These are phyloP conservation scores for Ceratobasidium sp. DNA, from an alignment of 1,284 basidiomycete genomes.

Conservation along the genomic window DNA sequence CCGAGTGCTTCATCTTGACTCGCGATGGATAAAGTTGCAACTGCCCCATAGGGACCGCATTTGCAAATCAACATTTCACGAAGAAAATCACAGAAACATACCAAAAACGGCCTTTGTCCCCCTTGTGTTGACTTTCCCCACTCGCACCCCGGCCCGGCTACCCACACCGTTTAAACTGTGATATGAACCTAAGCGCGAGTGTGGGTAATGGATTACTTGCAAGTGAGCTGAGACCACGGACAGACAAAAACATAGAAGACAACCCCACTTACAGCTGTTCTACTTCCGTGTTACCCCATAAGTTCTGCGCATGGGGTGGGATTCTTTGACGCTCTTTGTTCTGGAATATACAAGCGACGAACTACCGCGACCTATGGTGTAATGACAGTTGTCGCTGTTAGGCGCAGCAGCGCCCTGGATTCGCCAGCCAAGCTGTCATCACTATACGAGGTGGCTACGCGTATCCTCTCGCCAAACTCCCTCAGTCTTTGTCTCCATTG, in stretches of 20 bases:
- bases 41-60: constrained; percentile 20
- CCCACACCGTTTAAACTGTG: neutral
- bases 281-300: constrained; percentile 21
- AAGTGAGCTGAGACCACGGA: constrained; percentile 17
- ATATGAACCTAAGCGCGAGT: neutral
- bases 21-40: constrained; percentile 34
- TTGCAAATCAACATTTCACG: constrained; percentile 9
- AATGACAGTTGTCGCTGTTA: constrained; percentile 7
- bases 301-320: neutral
- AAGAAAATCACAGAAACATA: constrained; percentile 13
- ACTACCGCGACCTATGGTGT: neutral
- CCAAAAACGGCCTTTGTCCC: constrained; percentile 23
- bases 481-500: constrained; percentile 15
- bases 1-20: constrained; percentile 29
- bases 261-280: neutral
- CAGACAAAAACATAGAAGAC: neutral
- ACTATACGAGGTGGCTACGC: neutral
- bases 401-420: neutral
- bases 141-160: constrained; percentile 31
- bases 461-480: constrained; percentile 14
- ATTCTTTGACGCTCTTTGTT: neutral
- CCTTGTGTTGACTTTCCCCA: neutral
- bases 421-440: neutral
- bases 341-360: constrained; percentile 6
- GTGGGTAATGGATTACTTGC: neutral